phyloP scores from a whole-genome alignment of 805 yeast species.

The Blastobotrys americana region DNA sequence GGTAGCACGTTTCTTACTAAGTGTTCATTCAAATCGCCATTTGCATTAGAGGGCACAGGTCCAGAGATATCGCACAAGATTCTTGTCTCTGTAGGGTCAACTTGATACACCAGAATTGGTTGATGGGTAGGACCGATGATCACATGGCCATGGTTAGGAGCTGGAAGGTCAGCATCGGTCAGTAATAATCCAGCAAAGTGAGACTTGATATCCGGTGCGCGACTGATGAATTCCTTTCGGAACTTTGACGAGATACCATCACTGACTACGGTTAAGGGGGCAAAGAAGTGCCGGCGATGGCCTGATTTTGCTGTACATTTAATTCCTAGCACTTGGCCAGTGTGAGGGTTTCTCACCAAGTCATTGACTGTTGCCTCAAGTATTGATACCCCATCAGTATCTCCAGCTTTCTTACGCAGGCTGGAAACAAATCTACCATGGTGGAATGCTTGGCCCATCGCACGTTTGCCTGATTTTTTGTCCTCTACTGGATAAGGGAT shows the following conservation, averaged over 20 bases:
- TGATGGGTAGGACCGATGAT: slow-evolving; percentile 70
- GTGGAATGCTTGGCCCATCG: slow-evolving; percentile 78
- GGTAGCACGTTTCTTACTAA: slow-evolving; percentile 56
- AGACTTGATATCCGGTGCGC: slow-evolving; percentile 64
- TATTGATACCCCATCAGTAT: slow-evolving; percentile 67
- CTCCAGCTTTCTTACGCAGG: slow-evolving; percentile 60
- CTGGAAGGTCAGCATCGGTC: slow-evolving; percentile 67
- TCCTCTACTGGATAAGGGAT: slow-evolving; percentile 55
- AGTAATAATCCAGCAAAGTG: slow-evolving; percentile 82
- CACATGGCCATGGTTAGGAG: slow-evolving; percentile 79
- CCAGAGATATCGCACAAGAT: slow-evolving; percentile 83
- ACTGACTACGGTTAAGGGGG: slow-evolving; percentile 66
- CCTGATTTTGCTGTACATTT: slow-evolving; percentile 28
- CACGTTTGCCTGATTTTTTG: slow-evolving; percentile 9
- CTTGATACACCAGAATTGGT: slow-evolving; percentile 85
- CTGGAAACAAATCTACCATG: slow-evolving; percentile 84
- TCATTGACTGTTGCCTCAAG: slow-evolving; percentile 78
- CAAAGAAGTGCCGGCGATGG: slow-evolving; percentile 42
- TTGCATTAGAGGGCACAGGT: slow-evolving; percentile 59
- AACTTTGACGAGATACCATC: slow-evolving; percentile 95
- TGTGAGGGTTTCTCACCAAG: slow-evolving; percentile 46
- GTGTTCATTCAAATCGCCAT: slow-evolving; percentile 54
- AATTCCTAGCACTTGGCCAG: slow-evolving; percentile 68
- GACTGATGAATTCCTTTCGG: slow-evolving; percentile 62
- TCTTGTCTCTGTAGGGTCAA: slow-evolving; percentile 74